These are phyloP conservation scores for Lactarius hatsudake DNA, from an alignment of 768 basidiomycete genomes.

Conservation along the genomic window DNA sequence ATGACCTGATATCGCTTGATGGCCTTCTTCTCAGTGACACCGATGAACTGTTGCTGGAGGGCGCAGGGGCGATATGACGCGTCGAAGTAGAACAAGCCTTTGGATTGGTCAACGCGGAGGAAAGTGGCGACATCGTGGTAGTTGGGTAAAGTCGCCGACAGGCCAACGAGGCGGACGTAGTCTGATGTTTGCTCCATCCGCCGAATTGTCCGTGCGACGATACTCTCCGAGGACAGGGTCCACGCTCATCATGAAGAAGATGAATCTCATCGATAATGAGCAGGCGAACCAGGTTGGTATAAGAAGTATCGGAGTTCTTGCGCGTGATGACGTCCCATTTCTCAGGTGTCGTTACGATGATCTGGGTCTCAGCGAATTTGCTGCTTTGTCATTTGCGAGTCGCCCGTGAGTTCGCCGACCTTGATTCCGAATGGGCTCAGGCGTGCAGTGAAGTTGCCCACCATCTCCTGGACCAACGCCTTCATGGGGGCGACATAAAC, in stretches of 20 bases:
- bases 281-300: slow-evolving; percentile 93
- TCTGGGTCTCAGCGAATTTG: slow-evolving; percentile 97
- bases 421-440: slow-evolving; percentile 71
- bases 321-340: slow-evolving; percentile 99
- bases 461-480: slow-evolving; percentile 98
- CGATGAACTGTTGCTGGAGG: slow-evolving; percentile 94
- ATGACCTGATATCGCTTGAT: slow-evolving; percentile 98
- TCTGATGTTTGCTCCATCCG: slow-evolving; percentile 93
- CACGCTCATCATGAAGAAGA: slow-evolving; percentile 94
- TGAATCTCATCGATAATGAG: slow-evolving; percentile 99
- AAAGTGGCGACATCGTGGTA: slow-evolving; percentile 98
- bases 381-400: slow-evolving; percentile 96
- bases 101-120: slow-evolving; percentile 87
- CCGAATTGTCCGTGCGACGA: slow-evolving; percentile 86
- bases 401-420: slow-evolving; percentile 94
- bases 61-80: slow-evolving; percentile 91
- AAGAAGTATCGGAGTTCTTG: slow-evolving; percentile 94
- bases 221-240: slow-evolving; percentile 93
- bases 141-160: slow-evolving; percentile 97
- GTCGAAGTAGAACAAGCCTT: slow-evolving; percentile 97
- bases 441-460: slow-evolving; percentile 85
- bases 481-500: slow-evolving; percentile 99
- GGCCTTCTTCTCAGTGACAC: slow-evolving; percentile 98
- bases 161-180: slow-evolving; percentile 89
- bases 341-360: slow-evolving; percentile 98